phyloP scores from a whole-genome alignment of 2,329 filamentous ascomycete genomes.

The Blumeria graminis region DNA sequence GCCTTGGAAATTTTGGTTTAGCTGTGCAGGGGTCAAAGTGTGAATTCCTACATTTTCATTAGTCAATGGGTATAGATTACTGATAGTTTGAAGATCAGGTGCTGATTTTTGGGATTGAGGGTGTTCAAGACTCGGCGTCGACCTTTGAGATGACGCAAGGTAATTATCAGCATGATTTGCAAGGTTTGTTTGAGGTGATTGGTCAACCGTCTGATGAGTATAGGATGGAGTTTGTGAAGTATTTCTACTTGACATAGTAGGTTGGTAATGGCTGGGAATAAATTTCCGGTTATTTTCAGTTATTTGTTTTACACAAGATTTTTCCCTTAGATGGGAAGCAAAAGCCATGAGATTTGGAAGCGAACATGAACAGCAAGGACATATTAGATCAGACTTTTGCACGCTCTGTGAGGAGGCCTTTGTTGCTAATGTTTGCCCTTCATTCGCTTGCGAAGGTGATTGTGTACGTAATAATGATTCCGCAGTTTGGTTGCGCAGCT shows the following conservation, averaged over 20 bases:
- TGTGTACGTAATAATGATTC: neutral
- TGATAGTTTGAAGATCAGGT: neutral
- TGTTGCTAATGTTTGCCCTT: neutral
- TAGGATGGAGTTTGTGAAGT: too few relatives aligned
- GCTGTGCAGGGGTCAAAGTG: neutral
- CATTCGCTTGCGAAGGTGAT: neutral
- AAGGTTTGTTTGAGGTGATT: too few relatives aligned
- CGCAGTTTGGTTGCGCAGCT: neutral
- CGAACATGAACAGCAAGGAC: too few relatives aligned
- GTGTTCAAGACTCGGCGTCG: neutral
- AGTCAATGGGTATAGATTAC: neutral
- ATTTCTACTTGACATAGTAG: too few relatives aligned
- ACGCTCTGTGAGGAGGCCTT: neutral
- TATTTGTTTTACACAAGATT: too few relatives aligned
- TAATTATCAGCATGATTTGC: too few relatives aligned
- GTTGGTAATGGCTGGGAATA: too few relatives aligned
- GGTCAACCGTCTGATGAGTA: too few relatives aligned
- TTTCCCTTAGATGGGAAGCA: too few relatives aligned
- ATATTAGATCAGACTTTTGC: neutral
- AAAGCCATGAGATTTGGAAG: too few relatives aligned
- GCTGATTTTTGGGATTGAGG: neutral
- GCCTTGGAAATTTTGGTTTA: neutral
- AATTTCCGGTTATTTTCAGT: too few relatives aligned
- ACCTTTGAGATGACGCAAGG: too few relatives aligned
- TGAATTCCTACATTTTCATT: neutral